phyloP scores from a whole-genome alignment of 78 protist species.

The Mastigamoeba balamuthi region DNA sequence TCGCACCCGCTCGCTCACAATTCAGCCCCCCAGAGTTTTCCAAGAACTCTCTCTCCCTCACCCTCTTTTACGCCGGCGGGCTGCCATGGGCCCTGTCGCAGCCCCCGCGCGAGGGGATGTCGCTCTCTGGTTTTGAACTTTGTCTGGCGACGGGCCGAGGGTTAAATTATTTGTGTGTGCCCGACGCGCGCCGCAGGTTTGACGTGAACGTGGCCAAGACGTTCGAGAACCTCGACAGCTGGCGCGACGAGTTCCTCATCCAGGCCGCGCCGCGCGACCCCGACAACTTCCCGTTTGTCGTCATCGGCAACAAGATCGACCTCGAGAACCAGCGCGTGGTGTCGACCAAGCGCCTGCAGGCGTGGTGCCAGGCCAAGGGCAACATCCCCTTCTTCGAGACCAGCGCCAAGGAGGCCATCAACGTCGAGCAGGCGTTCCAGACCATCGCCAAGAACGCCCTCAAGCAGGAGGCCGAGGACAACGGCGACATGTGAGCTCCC shows the following conservation, averaged over 20 bases:
- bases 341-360: slow-evolving; percentile 77
- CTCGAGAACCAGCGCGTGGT: slow-evolving; percentile 78
- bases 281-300: slow-evolving; percentile 92
- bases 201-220: slow-evolving; percentile 92
- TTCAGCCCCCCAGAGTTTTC: too few relatives aligned
- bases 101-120: too few relatives aligned
- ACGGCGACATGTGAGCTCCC: too few relatives aligned
- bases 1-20: too few relatives aligned
- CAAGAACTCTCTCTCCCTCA: too few relatives aligned
- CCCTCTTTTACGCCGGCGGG: too few relatives aligned
- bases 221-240: slow-evolving; percentile 88
- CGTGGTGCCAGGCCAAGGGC: slow-evolving; percentile 90
- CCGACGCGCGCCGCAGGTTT: too few relatives aligned
- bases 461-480: slow-evolving; percentile 61
- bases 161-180: too few relatives aligned
- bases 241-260: slow-evolving; percentile 97
- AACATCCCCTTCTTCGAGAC: slow-evolving; percentile 95
- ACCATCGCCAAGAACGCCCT: slow-evolving; percentile 83
- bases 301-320: slow-evolving; percentile 97
- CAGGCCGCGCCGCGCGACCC: slow-evolving; percentile 94
- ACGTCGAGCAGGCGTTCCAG: slow-evolving; percentile 97
- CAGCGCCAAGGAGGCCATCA: slow-evolving; percentile 95
- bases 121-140: too few relatives aligned
- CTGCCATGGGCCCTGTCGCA: too few relatives aligned
- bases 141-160: too few relatives aligned